phyloP scores from a whole-genome alignment of 345 rosid species.

The Populus davidiana region DNA sequence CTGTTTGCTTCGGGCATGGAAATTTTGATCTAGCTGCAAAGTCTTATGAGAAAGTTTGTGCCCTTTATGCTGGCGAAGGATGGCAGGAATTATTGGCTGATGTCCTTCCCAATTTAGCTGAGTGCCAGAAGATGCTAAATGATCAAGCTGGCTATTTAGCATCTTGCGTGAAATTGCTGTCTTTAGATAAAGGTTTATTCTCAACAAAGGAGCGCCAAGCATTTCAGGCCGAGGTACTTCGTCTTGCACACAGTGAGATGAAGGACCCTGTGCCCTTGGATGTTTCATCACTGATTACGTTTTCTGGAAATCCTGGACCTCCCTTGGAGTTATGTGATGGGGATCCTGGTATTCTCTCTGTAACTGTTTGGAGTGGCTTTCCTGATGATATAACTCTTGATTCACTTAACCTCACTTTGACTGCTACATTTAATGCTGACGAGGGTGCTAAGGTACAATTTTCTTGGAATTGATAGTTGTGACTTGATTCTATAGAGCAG shows the following conservation, averaged over 20 bases:
- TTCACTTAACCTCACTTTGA: slow-evolving; percentile 82
- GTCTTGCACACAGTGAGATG: slow-evolving; percentile 91
- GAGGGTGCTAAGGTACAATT: slow-evolving; percentile 78
- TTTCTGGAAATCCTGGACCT: slow-evolving; percentile 89
- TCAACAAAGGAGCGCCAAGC: slow-evolving; percentile 81
- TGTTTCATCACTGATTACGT: slow-evolving; percentile 86
- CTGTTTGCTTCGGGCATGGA: slow-evolving; percentile 83
- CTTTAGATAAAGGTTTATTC: slow-evolving; percentile 83
- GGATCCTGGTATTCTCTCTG: slow-evolving; percentile 84
- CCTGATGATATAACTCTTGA: slow-evolving; percentile 95
- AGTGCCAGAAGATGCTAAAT: slow-evolving; percentile 87
- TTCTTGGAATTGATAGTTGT: slow-evolving; percentile 10
- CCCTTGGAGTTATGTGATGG: slow-evolving; percentile 89
- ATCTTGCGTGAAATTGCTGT: slow-evolving; percentile 87
- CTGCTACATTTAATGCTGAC: slow-evolving; percentile 77
- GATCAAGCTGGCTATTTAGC: slow-evolving; percentile 94
- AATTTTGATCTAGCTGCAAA: slow-evolving; percentile 93
- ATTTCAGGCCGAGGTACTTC: slow-evolving; percentile 85
- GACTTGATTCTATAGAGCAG: neutral
- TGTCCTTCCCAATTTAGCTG: slow-evolving; percentile 85
- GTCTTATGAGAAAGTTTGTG: slow-evolving; percentile 95
- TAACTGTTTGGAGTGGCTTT: slow-evolving; percentile 95
- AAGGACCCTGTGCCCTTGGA: slow-evolving; percentile 90
- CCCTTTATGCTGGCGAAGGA: slow-evolving; percentile 92
- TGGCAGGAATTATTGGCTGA: slow-evolving; percentile 98